Evolutionary conservation across 495 filamentous ascomycete genomes (phyloP).

Genomic region (Aspergillus asperescens): DNA sequence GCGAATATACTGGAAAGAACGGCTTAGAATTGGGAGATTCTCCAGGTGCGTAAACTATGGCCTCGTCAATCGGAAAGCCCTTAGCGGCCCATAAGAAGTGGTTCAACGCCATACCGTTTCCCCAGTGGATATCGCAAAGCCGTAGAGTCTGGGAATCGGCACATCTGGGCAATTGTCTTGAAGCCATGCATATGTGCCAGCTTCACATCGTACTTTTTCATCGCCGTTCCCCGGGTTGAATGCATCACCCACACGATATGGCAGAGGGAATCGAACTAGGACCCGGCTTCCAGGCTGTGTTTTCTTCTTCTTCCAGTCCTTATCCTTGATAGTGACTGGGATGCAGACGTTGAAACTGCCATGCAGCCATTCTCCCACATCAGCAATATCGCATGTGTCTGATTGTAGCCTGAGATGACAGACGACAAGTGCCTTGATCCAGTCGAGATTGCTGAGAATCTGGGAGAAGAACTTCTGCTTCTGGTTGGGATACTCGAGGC

Average conservation of each 20-base stretch:
- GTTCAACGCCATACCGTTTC: slow-evolving; percentile 15
- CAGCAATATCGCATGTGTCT: slow-evolving; percentile 20
- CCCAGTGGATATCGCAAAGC: slow-evolving; percentile 29
- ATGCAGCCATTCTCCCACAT: slow-evolving; percentile 29
- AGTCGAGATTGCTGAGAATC: not conserved
- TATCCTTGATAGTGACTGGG: slow-evolving; percentile 24
- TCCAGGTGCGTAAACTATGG: not conserved
- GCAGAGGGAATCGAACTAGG: slow-evolving; percentile 35
- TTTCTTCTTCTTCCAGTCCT: not conserved
- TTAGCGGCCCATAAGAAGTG: too few relatives aligned
- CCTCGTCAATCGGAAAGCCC: too few relatives aligned
- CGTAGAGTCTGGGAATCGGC: slow-evolving; percentile 30
- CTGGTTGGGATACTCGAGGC: not conserved
- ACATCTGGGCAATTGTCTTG: slow-evolving; percentile 30
- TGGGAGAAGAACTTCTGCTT: slow-evolving; percentile 9
- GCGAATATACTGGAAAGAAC: not conserved
- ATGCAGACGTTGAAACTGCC: slow-evolving; percentile 44
- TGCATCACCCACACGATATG: slow-evolving; percentile 33
- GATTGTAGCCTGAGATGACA: slow-evolving; percentile 19
- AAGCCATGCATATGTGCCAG: slow-evolving; percentile 35
- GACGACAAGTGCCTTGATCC: slow-evolving; percentile 23
- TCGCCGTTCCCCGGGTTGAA: slow-evolving; percentile 33
- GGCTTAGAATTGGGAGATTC: not conserved
- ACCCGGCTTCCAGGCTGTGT: slow-evolving; percentile 17
- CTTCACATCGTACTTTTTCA: slow-evolving; percentile 37